A percentile compares a stretch with the other conserved stretches of the same genome.
Evolutionary conservation across 768 basidiomycete genomes (phyloP).

Genomic region (Daedaleopsis nitida): DNA sequence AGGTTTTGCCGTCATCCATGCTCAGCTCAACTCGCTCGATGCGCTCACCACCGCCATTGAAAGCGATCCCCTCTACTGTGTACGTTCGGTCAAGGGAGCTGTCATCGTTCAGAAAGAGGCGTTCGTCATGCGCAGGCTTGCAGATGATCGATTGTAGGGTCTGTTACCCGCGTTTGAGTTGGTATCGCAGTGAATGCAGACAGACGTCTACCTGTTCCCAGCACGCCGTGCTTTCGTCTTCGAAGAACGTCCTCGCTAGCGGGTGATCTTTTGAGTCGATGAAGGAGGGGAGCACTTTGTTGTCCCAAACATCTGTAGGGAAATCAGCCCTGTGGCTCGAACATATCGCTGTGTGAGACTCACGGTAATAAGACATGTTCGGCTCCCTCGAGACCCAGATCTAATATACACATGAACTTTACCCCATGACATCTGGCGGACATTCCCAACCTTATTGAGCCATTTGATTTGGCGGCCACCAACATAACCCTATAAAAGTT

Average conservation of each 20-base stretch:
- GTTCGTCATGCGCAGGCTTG: slow-evolving; percentile 23
- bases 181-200: neutral
- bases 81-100: slow-evolving; percentile 5
- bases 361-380: slow-evolving; percentile 25
- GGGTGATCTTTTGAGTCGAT: slow-evolving; percentile 24
- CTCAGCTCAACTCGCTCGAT: slow-evolving; percentile 25
- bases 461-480: slow-evolving; percentile 28
- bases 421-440: no score
- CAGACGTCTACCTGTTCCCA: slow-evolving; percentile 18
- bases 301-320: slow-evolving; percentile 24
- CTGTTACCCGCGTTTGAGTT: neutral
- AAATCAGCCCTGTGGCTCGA: neutral
- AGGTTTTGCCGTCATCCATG: slow-evolving; percentile 25
- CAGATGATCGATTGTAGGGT: slow-evolving; percentile 24
- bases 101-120: slow-evolving; percentile 2
- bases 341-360: neutral
- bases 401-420: slow-evolving; percentile 1
- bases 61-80: slow-evolving; percentile 24
- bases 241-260: slow-evolving; percentile 17
- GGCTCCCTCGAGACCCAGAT: slow-evolving; percentile 23
- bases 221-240: slow-evolving; percentile 24
- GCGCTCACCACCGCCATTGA: slow-evolving; percentile 17
- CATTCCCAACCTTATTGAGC: slow-evolving; percentile 18
- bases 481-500: slow-evolving; percentile 13
- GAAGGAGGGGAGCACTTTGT: slow-evolving; percentile 22